A percentile compares a stretch with the other conserved stretches of the same genome.
Evolutionary conservation across 176 grass and related monocot species (phyloP).

Genomic region (Carex parvula): DNA sequence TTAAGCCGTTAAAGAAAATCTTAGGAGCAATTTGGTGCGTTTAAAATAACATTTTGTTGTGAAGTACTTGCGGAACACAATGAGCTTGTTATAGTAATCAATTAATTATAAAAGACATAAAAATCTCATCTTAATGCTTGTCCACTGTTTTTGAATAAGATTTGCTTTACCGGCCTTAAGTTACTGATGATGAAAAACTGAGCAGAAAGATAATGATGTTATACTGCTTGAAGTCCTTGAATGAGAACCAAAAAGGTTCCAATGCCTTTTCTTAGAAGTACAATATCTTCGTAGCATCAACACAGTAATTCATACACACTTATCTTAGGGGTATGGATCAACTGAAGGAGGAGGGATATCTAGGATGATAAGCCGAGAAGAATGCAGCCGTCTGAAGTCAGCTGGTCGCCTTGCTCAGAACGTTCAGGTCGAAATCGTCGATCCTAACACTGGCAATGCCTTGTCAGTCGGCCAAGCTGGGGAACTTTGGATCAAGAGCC

Average conservation of each 20-base stretch:
- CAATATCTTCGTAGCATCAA: background rate
- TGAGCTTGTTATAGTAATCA: background rate
- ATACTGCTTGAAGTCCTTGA: background rate
- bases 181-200: background rate
- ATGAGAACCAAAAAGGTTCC: background rate
- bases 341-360: conserved; percentile 58
- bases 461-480: conserved; percentile 47
- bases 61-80: background rate
- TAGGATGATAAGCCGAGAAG: conserved; percentile 40
- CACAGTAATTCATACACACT: background rate
- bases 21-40: background rate
- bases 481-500: conserved; percentile 51
- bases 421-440: conserved; percentile 49
- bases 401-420: conserved; percentile 38
- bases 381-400: conserved; percentile 45
- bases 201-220: background rate
- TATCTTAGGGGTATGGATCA: conserved; percentile 54
- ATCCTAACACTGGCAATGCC: conserved; percentile 30
- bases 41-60: background rate
- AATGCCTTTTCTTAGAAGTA: background rate
- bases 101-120: background rate
- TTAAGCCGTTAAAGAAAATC: background rate
- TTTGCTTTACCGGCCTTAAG: background rate
- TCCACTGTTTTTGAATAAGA: background rate
- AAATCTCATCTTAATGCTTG: background rate